Evolutionary conservation across 352 stramenopile species (phyloP).

Genomic region (Globisporangium alternatum): DNA sequence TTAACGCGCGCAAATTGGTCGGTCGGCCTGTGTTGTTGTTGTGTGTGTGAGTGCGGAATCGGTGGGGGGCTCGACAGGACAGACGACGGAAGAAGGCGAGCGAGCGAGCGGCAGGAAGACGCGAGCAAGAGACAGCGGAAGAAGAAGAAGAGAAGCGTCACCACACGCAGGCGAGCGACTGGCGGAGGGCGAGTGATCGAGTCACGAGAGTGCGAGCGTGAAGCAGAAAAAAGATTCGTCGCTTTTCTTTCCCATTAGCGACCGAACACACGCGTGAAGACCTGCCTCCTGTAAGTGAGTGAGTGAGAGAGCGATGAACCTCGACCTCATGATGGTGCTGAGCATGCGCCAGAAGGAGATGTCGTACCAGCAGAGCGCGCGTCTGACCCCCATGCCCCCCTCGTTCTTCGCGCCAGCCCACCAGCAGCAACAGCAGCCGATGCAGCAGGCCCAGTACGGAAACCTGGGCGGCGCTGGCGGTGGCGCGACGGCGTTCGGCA

Average conservation of each 20-base stretch:
- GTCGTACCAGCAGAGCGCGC: conserved; percentile 66
- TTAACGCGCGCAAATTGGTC: neutral
- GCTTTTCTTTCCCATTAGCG: conserved; percentile 1
- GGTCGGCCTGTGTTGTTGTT: neutral
- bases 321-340: conserved; percentile 68
- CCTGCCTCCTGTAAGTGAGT: neutral
- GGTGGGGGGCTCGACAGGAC: conserved; percentile 9
- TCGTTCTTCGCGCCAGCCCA: conserved; percentile 17
- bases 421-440: neutral
- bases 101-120: conserved; percentile 7
- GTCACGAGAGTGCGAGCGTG: neutral
- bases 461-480: neutral
- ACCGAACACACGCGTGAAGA: conserved; percentile 1
- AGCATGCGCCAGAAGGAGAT: conserved; percentile 84
- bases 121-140: neutral
- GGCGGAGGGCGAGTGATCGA: neutral
- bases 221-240: conserved; percentile 1
- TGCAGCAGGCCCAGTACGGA: conserved; percentile 7
- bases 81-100: conserved; percentile 2
- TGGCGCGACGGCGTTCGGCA: conserved; percentile 1
- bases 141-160: neutral
- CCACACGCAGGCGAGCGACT: neutral
- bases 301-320: conserved; percentile 25
- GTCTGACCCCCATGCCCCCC: conserved; percentile 22
- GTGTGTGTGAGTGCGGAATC: conserved; percentile 6